phyloP scores from a whole-genome alignment of 148 eudicot genomes.

The Chenopodium album region DNA sequence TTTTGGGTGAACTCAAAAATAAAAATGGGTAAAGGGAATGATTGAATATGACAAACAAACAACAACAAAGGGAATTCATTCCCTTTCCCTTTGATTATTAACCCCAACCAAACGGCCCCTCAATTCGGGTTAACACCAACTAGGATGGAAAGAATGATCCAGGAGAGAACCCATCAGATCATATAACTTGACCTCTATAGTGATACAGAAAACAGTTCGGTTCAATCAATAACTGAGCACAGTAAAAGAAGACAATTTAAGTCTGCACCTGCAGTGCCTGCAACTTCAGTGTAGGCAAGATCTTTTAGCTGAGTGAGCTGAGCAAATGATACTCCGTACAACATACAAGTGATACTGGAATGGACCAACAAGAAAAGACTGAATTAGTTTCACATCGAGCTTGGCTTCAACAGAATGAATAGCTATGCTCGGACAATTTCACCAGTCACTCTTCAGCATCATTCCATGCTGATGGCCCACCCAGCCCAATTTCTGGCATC shows the following conservation, averaged over 20 bases:
- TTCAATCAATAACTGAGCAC: neutral
- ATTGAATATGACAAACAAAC: too few relatives aligned
- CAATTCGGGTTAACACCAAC: neutral
- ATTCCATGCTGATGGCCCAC: constrained; percentile 79
- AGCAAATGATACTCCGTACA: neutral
- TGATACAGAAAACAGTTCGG: neutral
- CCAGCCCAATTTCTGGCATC: constrained; percentile 63
- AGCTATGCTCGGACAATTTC: neutral
- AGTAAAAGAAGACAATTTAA: neutral
- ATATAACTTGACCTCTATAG: neutral
- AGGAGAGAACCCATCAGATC: neutral
- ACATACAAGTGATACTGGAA: neutral
- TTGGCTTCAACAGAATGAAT: neutral
- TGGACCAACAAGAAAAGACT: neutral
- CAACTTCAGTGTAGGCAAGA: neutral
- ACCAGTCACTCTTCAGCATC: constrained; percentile 30
- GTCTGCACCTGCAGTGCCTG: neutral
- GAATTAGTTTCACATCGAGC: neutral
- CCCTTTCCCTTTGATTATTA: too few relatives aligned
- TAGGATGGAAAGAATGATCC: neutral
- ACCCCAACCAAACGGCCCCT: too few relatives aligned
- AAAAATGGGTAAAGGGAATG: too few relatives aligned
- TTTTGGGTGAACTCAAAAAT: too few relatives aligned
- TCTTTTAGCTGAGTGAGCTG: neutral
- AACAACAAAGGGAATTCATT: too few relatives aligned